phyloP scores from a whole-genome alignment of 805 yeast species.

The Wickerhamiella qilinensis region DNA sequence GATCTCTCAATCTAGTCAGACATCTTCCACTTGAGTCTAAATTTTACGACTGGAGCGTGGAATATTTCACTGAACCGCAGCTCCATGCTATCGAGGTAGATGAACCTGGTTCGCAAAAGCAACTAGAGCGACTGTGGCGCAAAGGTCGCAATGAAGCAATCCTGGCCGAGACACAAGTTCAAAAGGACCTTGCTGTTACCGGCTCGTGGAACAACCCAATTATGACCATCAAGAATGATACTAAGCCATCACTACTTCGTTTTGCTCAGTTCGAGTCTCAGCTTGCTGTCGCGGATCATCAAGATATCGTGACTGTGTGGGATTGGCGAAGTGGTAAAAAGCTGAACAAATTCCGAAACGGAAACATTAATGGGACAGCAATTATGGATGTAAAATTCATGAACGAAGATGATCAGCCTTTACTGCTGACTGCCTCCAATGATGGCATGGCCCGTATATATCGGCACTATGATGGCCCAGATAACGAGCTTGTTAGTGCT shows the following conservation, averaged over 20 bases:
- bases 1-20: background rate
- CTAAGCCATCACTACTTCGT: constrained; percentile 28
- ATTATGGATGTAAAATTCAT: constrained; percentile 74
- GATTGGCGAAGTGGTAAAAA: constrained; percentile 60
- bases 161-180: constrained; percentile 78
- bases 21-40: constrained; percentile 20
- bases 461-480: constrained; percentile 47
- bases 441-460: constrained; percentile 89
- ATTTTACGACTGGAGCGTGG: constrained; percentile 37
- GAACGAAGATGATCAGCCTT: constrained; percentile 84
- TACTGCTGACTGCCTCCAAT: constrained; percentile 73
- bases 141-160: constrained; percentile 75
- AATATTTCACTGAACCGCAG: constrained; percentile 93
- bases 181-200: constrained; percentile 62
- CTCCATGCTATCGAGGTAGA: constrained; percentile 71
- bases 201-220: constrained; percentile 75
- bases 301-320: constrained; percentile 70
- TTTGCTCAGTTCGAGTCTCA: constrained; percentile 87
- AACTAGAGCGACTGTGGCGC: constrained; percentile 72
- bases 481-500: constrained; percentile 54
- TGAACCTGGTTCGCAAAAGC: constrained; percentile 83
- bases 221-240: constrained; percentile 39
- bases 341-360: constrained; percentile 58
- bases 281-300: constrained; percentile 64
- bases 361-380: constrained; percentile 74